These are phyloP conservation scores for Russula sp. DNA, from an alignment of 768 basidiomycete species.

Conservation along the genomic window DNA sequence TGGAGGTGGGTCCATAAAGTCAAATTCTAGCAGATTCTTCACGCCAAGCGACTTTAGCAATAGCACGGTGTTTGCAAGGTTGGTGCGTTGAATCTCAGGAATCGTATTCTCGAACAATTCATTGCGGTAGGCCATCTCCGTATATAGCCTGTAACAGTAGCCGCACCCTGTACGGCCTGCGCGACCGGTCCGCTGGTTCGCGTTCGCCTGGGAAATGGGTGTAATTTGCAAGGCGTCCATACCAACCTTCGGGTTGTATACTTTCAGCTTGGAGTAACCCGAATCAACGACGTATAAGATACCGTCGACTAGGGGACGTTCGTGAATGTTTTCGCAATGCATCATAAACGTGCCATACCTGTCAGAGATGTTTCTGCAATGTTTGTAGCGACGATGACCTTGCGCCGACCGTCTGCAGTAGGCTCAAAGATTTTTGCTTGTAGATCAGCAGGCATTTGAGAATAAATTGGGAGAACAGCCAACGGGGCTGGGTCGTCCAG, in stretches of 20 bases:
- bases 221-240: conserved; percentile 99
- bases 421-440: conserved; percentile 98
- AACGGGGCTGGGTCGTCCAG: conserved; percentile 86
- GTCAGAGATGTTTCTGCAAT: conserved; percentile 98
- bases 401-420: conserved; percentile 87
- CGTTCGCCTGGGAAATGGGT: conserved; percentile 98
- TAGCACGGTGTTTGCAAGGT: conserved; percentile 93
- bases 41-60: conserved; percentile 94
- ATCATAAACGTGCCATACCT: conserved; percentile 38
- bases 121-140: conserved; percentile 94
- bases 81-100: conserved; percentile 97
- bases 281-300: conserved; percentile 96
- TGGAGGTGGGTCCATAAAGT: conserved; percentile 99
- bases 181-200: conserved; percentile 91
- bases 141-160: conserved; percentile 94
- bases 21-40: conserved; percentile 95
- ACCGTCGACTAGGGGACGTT: conserved; percentile 68
- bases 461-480: conserved; percentile 95
- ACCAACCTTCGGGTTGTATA: conserved; percentile 98
- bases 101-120: conserved; percentile 95
- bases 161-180: conserved; percentile 96
- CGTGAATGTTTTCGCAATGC: conserved; percentile 14
- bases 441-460: conserved; percentile 98
- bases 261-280: conserved; percentile 96
- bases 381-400: conserved; percentile 98